Evolutionary conservation across 2,329 filamentous ascomycete species (phyloP).

Genomic region (Neofusicoccum parvum): DNA sequence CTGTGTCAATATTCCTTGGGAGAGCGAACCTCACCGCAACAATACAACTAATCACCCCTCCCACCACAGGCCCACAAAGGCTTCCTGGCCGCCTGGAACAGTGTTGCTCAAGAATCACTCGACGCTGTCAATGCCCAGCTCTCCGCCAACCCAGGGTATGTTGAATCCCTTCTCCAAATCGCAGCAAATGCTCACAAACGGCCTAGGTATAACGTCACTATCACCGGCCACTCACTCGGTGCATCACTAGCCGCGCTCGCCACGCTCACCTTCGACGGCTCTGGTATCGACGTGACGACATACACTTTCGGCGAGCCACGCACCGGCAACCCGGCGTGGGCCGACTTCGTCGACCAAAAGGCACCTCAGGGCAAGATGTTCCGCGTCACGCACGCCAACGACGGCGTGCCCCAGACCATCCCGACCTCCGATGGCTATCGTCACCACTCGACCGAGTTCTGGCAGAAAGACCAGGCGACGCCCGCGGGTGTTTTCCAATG

Average conservation of each 20-base stretch:
- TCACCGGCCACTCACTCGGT: conserved; percentile 18
- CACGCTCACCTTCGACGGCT: background rate
- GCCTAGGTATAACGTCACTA: background rate
- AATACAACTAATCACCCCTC: background rate
- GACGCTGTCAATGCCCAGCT: background rate
- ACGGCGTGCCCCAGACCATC: conserved; percentile 20
- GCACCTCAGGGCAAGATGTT: conserved; percentile 5
- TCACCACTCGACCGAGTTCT: conserved; percentile 19
- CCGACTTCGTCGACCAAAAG: conserved; percentile 7
- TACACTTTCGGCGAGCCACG: conserved; percentile 19
- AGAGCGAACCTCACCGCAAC: background rate
- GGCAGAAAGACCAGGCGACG: conserved; percentile 10
- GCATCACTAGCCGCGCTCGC: conserved; percentile 12
- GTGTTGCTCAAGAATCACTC: background rate
- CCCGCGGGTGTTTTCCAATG: background rate
- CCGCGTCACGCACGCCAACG: conserved; percentile 21
- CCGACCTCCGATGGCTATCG: conserved; percentile 4
- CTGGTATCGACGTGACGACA: background rate
- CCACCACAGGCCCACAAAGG: conserved; percentile 5
- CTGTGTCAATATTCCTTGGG: no score
- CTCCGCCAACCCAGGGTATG: background rate
- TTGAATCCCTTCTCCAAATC: no score
- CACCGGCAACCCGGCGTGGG: conserved; percentile 16
- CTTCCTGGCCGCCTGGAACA: conserved; percentile 14
- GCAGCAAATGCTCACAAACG: no score